phyloP scores from a whole-genome alignment of 1,139 yeast genomes.

The Keqinozyma sinolaborantium region DNA sequence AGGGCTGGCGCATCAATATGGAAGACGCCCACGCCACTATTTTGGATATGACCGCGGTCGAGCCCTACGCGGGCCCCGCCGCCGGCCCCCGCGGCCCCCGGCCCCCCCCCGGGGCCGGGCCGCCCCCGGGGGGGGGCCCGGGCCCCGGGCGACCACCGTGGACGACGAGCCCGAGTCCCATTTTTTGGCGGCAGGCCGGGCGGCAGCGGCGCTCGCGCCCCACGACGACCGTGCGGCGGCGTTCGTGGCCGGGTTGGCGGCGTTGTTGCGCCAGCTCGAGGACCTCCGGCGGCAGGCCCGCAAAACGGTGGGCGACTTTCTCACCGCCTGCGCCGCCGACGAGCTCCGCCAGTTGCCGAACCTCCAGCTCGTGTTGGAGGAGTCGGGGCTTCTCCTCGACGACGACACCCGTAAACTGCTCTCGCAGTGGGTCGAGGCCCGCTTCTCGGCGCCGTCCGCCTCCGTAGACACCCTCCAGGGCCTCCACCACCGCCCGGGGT shows the following conservation, averaged over 20 bases:
- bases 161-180: too few species aligned
- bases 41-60: slow-evolving; percentile 41
- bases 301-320: slow-evolving; percentile 4
- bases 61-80: slow-evolving; percentile 12
- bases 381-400: slow-evolving; percentile 5
- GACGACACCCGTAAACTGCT: slow-evolving; percentile 1
- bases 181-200: not conserved
- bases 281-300: not conserved
- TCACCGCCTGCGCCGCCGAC: slow-evolving; percentile 8
- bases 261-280: not conserved
- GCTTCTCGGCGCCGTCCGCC: not conserved
- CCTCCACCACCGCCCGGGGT: slow-evolving; percentile 8
- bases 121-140: too few species aligned
- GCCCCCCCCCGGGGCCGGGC: too few species aligned
- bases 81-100: too few species aligned
- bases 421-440: not conserved
- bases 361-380: slow-evolving; percentile 9
- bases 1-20: slow-evolving; percentile 98
- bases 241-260: not conserved
- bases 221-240: not conserved
- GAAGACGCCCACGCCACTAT: slow-evolving; percentile 94
- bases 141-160: too few species aligned
- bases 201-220: not conserved
- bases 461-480: slow-evolving; percentile 6
- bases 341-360: slow-evolving; percentile 13